Percentiles rank a stretch among this genome's conserved stretches.
These are phyloP conservation scores for Xylaria curta DNA, from an alignment of 495 filamentous ascomycete species.

Conservation along the genomic window DNA sequence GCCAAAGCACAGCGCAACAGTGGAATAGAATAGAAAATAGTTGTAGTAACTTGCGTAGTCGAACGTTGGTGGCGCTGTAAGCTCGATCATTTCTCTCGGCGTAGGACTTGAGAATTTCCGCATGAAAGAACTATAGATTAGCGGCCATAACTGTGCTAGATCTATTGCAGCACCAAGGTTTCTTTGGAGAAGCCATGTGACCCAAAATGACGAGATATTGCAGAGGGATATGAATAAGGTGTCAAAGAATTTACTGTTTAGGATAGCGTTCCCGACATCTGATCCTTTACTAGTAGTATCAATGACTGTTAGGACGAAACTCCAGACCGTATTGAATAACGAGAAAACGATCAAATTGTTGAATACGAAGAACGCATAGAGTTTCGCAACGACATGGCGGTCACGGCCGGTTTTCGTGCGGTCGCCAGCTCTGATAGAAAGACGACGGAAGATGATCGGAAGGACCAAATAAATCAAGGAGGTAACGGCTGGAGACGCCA, in stretches of 20 bases:
- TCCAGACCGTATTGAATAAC: conserved; percentile 81
- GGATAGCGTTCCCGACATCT: conserved; percentile 71
- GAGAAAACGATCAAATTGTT: conserved; percentile 97
- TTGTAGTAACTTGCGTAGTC: conserved; percentile 98
- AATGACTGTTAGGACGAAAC: conserved; percentile 70
- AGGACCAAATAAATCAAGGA: conserved; percentile 88
- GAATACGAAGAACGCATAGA: conserved; percentile 97
- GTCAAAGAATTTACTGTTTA: conserved; percentile 63
- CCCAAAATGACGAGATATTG: conserved; percentile 87
- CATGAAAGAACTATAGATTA: conserved; percentile 80
- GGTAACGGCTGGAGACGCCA: conserved; percentile 87
- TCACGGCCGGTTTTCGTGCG: conserved; percentile 90
- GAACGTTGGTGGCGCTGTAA: conserved; percentile 90
- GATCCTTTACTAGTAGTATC: conserved; percentile 53
- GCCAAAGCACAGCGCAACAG: conserved; percentile 85
- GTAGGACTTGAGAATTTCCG: conserved; percentile 87
- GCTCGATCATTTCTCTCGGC: conserved; percentile 89
- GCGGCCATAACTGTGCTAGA: conserved; percentile 79
- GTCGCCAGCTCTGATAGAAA: conserved; percentile 81
- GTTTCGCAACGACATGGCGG: conserved; percentile 86
- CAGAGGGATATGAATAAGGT: conserved; percentile 74
- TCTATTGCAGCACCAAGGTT: conserved; percentile 92
- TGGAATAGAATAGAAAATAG: conserved; percentile 91
- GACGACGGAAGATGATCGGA: conserved; percentile 85
- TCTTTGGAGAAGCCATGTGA: conserved; percentile 89